Base-by-base conservation (phyloP, 495 filamentous ascomycete species). In the Neurospora sp. region DNA sequence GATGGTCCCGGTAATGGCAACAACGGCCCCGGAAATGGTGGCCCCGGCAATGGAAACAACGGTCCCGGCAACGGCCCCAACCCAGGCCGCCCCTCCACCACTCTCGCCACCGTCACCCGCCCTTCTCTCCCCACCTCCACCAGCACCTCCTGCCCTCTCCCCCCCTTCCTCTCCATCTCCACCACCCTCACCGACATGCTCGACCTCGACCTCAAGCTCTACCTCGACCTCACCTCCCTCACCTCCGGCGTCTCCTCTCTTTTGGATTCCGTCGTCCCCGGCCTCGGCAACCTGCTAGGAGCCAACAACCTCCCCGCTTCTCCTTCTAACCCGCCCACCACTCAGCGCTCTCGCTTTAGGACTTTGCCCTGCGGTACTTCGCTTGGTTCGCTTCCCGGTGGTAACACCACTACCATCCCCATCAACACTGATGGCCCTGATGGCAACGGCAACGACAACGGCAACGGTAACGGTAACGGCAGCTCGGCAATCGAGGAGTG, bases 151-250 rank as follows among this genome's bases (percentile, higher is more conserved):
- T 18, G 42, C 16, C 27, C 66, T 2, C 16, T 48, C 0, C 27
- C 44, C 1, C 16, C 41, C 44, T 42, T 31, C 38, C 59, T 69
- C 31, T 27, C 71, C 5, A 40, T 31, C 35, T 46, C 42, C 41
- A 66, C 14, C 66, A 69, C 27, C 66, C 39, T 31, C 18, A 35
- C 73, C 72, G 59, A 72, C 72, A 48, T 76, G 20, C 39, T 70
- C 23, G 72, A 62, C 16, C 42, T 77, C 39, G 69, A 74, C 46
- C 23, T 75, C 37, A 42, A 76, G 71, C 12, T 62, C 40, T 73
- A 72, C 44, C 23, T 77, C 20, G 38, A 70, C 72, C 71, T 77
- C 8, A 23, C 41, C 39, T 74, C 72, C n/a, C 72, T 62, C 27
- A 35, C 14, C 54, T 35, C 54, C 27, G 54, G 54, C 12, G 27